A percentile compares a stretch with the other conserved stretches of the same genome.
phyloP scores from a whole-genome alignment of 1,139 yeast genomes.

The Saccharomyces hybrid region DNA sequence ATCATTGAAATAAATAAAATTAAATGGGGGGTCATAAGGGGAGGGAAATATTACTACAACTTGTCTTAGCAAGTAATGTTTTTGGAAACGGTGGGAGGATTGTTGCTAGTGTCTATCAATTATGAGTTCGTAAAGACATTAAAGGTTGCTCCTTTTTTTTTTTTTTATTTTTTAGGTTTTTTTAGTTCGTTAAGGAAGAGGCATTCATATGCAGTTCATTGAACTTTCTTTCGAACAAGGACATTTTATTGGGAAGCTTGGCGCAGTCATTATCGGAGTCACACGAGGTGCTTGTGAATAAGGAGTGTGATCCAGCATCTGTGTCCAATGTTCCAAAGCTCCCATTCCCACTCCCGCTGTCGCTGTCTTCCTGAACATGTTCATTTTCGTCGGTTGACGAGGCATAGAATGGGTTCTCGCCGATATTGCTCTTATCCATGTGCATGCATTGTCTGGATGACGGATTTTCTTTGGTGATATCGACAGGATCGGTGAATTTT shows the following conservation, averaged over 20 bases:
- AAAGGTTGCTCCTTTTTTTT: neutral
- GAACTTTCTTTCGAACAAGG: neutral
- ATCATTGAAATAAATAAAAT: neutral
- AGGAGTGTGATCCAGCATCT: neutral
- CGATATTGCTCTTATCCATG: neutral
- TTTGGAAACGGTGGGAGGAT: neutral
- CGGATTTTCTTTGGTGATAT: neutral
- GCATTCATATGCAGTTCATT: neutral
- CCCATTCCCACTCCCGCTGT: neutral
- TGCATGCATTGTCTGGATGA: neutral
- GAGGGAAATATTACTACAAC: neutral
- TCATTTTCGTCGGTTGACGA: neutral
- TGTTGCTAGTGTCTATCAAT: neutral
- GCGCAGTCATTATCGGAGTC: neutral
- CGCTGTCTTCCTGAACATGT: neutral
- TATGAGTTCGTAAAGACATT: neutral
- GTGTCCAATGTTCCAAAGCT: neutral
- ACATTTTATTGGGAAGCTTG: neutral
- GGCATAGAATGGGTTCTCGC: neutral
- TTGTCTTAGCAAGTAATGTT: neutral
- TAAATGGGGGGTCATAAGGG: neutral
- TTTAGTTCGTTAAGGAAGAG: neutral
- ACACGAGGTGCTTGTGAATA: neutral
- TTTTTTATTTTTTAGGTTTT: neutral
- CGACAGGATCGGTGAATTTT: neutral